A percentile compares a stretch with the other conserved stretches of the same genome.
phyloP scores from a whole-genome alignment of 805 yeast genomes.

The Metschnikowia drakensbergensis region DNA sequence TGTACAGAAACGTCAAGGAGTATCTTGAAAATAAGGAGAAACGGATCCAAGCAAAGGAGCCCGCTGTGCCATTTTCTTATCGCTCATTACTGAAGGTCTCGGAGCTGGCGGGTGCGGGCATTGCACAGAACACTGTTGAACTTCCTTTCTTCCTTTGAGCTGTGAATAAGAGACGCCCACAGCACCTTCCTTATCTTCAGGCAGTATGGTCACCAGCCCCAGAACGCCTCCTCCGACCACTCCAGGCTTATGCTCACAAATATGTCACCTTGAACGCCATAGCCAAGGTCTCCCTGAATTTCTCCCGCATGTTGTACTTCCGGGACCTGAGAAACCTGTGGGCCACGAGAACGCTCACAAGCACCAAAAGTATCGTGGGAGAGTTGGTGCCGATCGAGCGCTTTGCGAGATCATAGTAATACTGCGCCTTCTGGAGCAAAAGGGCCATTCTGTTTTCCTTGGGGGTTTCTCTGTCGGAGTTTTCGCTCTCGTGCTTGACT shows the following conservation, averaged over 20 bases:
- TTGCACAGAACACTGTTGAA: constrained; percentile 27
- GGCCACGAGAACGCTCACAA: constrained; percentile 21
- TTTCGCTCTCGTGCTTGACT: constrained; percentile 12
- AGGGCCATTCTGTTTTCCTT: neutral
- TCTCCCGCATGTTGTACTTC: constrained; percentile 28
- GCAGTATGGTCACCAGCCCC: too few relatives aligned
- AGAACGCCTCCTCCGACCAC: too few relatives aligned
- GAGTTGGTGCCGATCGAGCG: constrained; percentile 27
- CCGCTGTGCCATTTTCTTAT: constrained; percentile 9
- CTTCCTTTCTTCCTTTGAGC: constrained; percentile 40
- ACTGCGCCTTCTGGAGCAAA: constrained; percentile 2
- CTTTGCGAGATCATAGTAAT: constrained; percentile 17
- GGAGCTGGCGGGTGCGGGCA: neutral
- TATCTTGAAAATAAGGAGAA: neutral
- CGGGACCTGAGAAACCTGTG: constrained; percentile 22
- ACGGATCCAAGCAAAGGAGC: too few relatives aligned
- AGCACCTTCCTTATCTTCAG: neutral
- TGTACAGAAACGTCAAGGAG: constrained; percentile 22
- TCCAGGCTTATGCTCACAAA: constrained; percentile 12
- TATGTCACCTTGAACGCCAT: constrained; percentile 46
- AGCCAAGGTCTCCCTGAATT: constrained; percentile 31
- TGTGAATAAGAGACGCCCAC: neutral
- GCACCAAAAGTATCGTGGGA: constrained; percentile 23
- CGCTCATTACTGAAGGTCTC: constrained; percentile 8
- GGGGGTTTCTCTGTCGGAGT: neutral